phyloP scores from a whole-genome alignment of 1,284 basidiomycete genomes.

The Pholiota adiposa region DNA sequence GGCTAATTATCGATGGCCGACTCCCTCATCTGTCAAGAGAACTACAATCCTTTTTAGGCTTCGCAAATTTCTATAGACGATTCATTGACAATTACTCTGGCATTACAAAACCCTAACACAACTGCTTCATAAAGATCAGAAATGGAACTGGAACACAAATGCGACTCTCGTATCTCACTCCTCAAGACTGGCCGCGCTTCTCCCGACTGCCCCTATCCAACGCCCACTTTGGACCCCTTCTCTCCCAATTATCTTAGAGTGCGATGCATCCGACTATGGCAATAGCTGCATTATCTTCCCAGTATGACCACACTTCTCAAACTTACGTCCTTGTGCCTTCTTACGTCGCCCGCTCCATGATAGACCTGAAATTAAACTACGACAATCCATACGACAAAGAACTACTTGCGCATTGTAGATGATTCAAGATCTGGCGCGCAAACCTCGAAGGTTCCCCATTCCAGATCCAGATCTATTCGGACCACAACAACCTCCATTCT shows the following conservation, averaged over 20 bases:
- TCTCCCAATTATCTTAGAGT: slow-evolving; percentile 33
- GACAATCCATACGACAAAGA: slow-evolving; percentile 43
- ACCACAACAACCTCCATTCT: slow-evolving; percentile 44
- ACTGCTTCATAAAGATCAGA: no score
- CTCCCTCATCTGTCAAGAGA: slow-evolving; percentile 22
- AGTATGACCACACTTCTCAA: slow-evolving; percentile 26
- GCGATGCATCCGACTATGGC: slow-evolving; percentile 40
- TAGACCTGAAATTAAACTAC: slow-evolving; percentile 38
- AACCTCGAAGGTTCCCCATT: slow-evolving; percentile 31
- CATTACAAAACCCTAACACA: slow-evolving; percentile 16
- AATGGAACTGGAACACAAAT: no score
- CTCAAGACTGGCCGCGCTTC: slow-evolving; percentile 37
- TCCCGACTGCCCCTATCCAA: slow-evolving; percentile 41
- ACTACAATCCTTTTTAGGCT: slow-evolving; percentile 25
- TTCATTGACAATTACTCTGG: slow-evolving; percentile 22
- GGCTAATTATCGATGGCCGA: slow-evolving; percentile 31
- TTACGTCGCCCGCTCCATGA: slow-evolving; percentile 33
- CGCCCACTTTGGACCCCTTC: slow-evolving; percentile 41
- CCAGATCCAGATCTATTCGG: slow-evolving; percentile 31
- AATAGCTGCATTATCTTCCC: slow-evolving; percentile 34
- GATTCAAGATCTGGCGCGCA: slow-evolving; percentile 33
- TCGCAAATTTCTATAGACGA: slow-evolving; percentile 21
- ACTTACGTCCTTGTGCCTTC: slow-evolving; percentile 37
- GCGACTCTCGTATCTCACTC: not conserved
- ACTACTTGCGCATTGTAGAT: slow-evolving; percentile 39